Base-by-base conservation (phyloP, 371 early-diverging fungal species). In the Umbelopsis sp. region DNA sequence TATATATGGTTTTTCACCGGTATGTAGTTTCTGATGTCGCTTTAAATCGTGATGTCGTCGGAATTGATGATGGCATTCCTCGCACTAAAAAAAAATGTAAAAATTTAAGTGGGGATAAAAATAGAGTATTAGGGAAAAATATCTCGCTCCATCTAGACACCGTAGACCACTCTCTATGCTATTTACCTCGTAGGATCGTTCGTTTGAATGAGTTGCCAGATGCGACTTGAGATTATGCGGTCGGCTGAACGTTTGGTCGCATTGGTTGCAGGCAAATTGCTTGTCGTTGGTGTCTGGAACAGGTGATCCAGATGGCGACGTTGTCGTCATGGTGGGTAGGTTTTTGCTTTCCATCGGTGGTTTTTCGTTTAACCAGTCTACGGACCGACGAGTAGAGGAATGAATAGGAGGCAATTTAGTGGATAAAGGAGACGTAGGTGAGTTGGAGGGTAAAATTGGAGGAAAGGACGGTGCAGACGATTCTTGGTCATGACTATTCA, bases 11-110 rank as follows among this genome's bases (percentile, higher is more conserved):
- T 80, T 80, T 69, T 85, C 87, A 44, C 89, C 89, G 6, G 87
- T 86, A 63, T 89, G 89, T 46, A 86, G 73, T 66, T 87, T 86
- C 73, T 80, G 76, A 69, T 89, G 89, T 50, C 89, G 75, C 75
- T 89, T 88, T 65, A 88, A 70, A 71, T 88, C 89, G 68, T 88
- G 89, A 66, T 83, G 86, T 20, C 89, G 81, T 45, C 85, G 80
- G 72, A 88, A 88, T 29, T 69, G 62, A 32, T 79, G 78, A 32
- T 70, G 68, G 46, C 83, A 83, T 6, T 75, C 78, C 45, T 70
- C 70, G 53, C 83, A 83, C 80, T 82, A 74, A 35, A 63, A 25
- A 53, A 29, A 29, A 29, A 3, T 29, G 1, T 29, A 22, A 22
- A 22, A 22, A 22, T 22, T 22, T 4, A 29, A 67, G 44, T 50